Percentiles rank a stretch among this genome's conserved stretches.
phyloP scores from a whole-genome alignment of 2,329 filamentous ascomycete species.

The Fusarium sp. region DNA sequence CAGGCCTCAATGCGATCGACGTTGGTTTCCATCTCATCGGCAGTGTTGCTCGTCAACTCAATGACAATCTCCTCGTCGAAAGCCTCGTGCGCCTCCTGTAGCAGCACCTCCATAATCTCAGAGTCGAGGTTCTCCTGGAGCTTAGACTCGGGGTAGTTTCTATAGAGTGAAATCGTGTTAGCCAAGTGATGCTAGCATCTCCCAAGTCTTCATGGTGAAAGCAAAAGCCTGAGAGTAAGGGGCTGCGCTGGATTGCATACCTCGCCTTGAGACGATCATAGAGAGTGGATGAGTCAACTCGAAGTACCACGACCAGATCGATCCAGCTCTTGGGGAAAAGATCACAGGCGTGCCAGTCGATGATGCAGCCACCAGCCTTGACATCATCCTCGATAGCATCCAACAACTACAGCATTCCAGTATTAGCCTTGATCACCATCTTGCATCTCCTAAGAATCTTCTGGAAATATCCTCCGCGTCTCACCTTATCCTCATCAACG shows the following conservation, averaged over 20 bases:
- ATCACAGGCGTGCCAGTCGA: constrained; percentile 99
- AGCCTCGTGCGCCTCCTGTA: constrained; percentile 86
- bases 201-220: background rate
- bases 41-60: constrained; percentile 81
- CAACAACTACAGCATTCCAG: constrained; percentile 65
- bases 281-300: constrained; percentile 78
- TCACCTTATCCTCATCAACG: constrained; percentile 94
- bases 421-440: constrained; percentile 11
- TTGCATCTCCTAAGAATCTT: background rate
- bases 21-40: constrained; percentile 88
- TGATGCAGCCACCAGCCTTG: constrained; percentile 79
- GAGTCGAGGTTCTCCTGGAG: constrained; percentile 95
- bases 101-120: constrained; percentile 95
- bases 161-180: constrained; percentile 43
- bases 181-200: background rate
- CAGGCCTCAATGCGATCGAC: constrained; percentile 83
- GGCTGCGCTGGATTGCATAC: constrained; percentile 52
- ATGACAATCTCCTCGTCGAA: constrained; percentile 90
- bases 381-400: constrained; percentile 88
- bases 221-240: background rate
- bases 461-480: constrained; percentile 20
- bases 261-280: constrained; percentile 83
- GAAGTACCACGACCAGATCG: constrained; percentile 90
- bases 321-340: constrained; percentile 93
- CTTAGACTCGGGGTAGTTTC: constrained; percentile 84